Base-by-base conservation (phyloP, 768 basidiomycete genomes). In the Wakefieldia striispora region DNA sequence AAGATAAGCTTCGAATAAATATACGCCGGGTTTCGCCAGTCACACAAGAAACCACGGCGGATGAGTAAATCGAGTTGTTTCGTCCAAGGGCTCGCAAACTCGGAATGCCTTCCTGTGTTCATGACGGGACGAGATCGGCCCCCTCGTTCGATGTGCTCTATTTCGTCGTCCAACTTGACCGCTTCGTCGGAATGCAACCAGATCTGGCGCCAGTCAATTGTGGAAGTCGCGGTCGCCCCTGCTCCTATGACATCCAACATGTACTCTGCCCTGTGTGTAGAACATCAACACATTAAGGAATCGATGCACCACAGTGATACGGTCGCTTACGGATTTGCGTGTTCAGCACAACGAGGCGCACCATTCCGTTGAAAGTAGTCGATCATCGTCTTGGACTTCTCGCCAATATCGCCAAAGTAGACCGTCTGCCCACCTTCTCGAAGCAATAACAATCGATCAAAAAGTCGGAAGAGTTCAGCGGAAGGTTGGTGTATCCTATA, bases 371-470 rank as follows among this genome's bases (percentile, higher is more conserved):
- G 37, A 19, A 65, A 65, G 26, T 65, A 67, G 7, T 48, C 40
- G 23, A 62, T 53, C 44, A 65, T 37, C 2, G 43, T 53, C 33
- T 37, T 53, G 0, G 66, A 67, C 43, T 17, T 49, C 47, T 63
- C 53, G 1, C 64, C 63, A 3, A 66, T 53, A 33, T 69, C 67
- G 9, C 86, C 86, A 54, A 86, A 86, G 67, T 86, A 90, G 8
- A 84, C 84, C 3, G 76, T 84, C 57, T 86, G 69, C 42, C 81
- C 81, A n/a, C 81, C 80, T 20, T 70, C 67, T 19, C 75, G 72
- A 6, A 82, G 69, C n/a, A 79, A 65, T 8, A 81, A 57, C 1
- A 83, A 56, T 6, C 78, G 68, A 50, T 82, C 80, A 53, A 82
- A 81, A 27, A 56, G 33, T 58, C 79, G 75, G 70, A 81, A 78